A percentile compares a stretch with the other conserved stretches of the same genome.
Evolutionary conservation across 2,329 filamentous ascomycete genomes (phyloP).

Genomic region (Fusarium mexicanum): DNA sequence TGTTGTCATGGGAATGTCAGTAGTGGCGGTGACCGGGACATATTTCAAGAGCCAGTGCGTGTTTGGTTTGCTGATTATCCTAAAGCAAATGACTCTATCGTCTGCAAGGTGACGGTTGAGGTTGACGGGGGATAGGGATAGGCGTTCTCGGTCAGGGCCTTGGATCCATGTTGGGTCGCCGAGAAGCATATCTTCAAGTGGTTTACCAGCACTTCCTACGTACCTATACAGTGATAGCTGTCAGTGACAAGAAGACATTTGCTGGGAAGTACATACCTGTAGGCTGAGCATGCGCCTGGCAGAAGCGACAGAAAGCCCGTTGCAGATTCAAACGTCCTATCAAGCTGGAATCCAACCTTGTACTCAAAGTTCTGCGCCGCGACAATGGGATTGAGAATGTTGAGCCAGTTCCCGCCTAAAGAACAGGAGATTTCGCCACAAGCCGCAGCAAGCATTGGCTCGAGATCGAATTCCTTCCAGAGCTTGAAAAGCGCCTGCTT

Average conservation of each 20-base stretch:
- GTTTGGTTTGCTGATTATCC: not conserved
- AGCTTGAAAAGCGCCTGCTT: not conserved
- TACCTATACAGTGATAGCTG: not conserved
- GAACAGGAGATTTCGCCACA: not conserved
- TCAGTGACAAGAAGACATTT: no score
- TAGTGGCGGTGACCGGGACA: not conserved
- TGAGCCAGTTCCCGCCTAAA: not conserved
- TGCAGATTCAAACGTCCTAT: not conserved
- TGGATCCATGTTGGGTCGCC: not conserved
- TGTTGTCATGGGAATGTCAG: not conserved
- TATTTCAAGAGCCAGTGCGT: not conserved
- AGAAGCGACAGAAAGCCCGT: not conserved
- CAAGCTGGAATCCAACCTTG: not conserved
- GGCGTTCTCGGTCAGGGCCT: no score
- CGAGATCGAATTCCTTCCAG: not conserved
- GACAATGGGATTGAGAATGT: not conserved
- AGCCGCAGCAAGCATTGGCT: not conserved
- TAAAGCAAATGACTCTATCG: not conserved
- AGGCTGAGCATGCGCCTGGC: not conserved
- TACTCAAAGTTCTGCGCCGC: slow-evolving; percentile 4
- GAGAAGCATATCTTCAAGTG: not conserved
- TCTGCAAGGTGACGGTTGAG: slow-evolving; percentile 1
- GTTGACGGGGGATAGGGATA: not conserved
- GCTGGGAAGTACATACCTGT: no score
- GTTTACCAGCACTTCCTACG: not conserved